These are phyloP conservation scores for Barnettozyma siamensis DNA, from an alignment of 805 yeast genomes.

Conservation along the genomic window DNA sequence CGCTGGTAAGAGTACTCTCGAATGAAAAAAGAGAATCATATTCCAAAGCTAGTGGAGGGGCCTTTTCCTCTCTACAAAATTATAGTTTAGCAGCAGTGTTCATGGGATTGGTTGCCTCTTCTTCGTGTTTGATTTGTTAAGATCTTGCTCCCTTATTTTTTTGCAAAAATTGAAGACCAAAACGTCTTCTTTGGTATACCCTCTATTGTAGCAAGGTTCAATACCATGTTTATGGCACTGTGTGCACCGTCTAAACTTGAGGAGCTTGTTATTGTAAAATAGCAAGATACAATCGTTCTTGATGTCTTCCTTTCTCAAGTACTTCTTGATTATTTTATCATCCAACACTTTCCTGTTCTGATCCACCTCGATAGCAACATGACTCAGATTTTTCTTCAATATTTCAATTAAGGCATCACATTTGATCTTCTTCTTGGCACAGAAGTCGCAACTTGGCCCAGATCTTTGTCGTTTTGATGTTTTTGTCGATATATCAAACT, in stretches of 20 bases:
- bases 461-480: constrained; percentile 8
- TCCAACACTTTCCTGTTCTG: constrained; percentile 1
- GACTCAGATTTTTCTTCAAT: not conserved
- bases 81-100: no score
- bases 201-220: constrained; percentile 6
- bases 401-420: constrained; percentile 9
- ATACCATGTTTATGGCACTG: constrained; percentile 4
- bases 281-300: not conserved
- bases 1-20: no score
- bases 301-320: constrained; percentile 2
- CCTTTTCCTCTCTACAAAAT: no score
- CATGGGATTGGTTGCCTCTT: no score
- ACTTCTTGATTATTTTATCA: not conserved
- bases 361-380: not conserved
- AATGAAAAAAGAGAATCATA: no score
- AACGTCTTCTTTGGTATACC: constrained; percentile 5
- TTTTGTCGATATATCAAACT: constrained; percentile 1
- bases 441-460: constrained; percentile 9
- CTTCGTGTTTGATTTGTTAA: no score
- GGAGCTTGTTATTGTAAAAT: not conserved
- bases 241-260: constrained; percentile 8
- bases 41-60: no score
- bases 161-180: constrained; percentile 1
- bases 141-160: not conserved
- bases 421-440: constrained; percentile 8